Evolutionary conservation across 352 stramenopile genomes (phyloP), one percentile per base, ranked within the genome.

Genomic region (Pilasporangium apinafurcum): DNA sequence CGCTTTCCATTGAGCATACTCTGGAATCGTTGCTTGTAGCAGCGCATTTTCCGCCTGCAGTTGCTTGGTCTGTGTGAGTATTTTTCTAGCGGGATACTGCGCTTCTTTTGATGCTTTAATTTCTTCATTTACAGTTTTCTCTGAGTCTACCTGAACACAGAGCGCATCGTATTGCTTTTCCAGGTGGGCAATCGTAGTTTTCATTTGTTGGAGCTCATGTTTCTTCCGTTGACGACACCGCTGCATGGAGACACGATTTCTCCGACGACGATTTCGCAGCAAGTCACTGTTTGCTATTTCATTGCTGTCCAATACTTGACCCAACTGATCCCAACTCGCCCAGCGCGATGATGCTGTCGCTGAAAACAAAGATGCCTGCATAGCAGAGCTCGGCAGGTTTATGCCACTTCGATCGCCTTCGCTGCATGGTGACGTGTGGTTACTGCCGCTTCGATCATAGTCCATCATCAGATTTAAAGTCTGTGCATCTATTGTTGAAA

Each of bases 211-310:
- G 33, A 82, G 37, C 32, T 76, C 55, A 37, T 78, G 60, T 9
- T 63, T 48, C 53, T 76, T 53, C 0, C 68, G 68, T 41, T 82
- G 68, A 1, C 68, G 56, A 13, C 65, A 72, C 30, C 68, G 62
- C 18, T 63, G 62, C 68, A 82, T 82, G 48, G 65, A 79, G 47
- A 78, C 68, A 34, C 68, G 65, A 44, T 82, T 82, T 51, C 76
- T 78, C 33, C 64, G 54, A 0, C 68, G 53, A 0, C 68, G 65
- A 29, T 62, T 58, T 21, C 68, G 63, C 10, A 82, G 48, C 12
- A 57, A 55, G 9, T 35, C 58, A 6, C 34, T 53, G 29, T 50
- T 59, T 18, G 68, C 53, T 8, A 69, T 51, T 14, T 61, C 53
- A 2, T 31, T 32, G 43, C 53, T 59, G 40, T 75, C 63, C 39